Conservation (phyloP, 1,284 basidiomycete species). For the Cerrena zonata region DNA sequence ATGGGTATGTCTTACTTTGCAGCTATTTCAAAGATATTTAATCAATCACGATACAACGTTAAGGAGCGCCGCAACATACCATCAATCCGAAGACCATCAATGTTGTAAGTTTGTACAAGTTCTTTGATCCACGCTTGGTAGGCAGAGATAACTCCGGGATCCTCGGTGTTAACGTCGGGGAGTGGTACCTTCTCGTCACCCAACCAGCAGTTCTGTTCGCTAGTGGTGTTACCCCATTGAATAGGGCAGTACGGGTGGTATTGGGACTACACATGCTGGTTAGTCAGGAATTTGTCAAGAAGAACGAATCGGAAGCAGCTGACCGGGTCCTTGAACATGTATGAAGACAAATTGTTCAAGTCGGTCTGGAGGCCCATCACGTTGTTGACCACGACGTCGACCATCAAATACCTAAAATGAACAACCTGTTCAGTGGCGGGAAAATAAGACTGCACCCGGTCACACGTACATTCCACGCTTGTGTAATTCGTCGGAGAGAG, state of each 20-base stretch:
- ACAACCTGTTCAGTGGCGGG: background rate
- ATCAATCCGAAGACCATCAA: slow-evolving; percentile 77
- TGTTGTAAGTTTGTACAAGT: slow-evolving; percentile 58
- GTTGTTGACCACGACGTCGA: slow-evolving; percentile 76
- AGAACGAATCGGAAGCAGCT: slow-evolving; percentile 7
- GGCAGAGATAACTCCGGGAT: slow-evolving; percentile 50
- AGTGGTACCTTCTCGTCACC: slow-evolving; percentile 65
- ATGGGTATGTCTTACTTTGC: slow-evolving; percentile 41
- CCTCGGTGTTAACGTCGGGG: slow-evolving; percentile 70
- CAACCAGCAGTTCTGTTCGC: slow-evolving; percentile 72
- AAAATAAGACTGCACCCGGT: background rate
- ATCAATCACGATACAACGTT: background rate
- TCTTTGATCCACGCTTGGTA: slow-evolving; percentile 60
- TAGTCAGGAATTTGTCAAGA: slow-evolving; percentile 2
- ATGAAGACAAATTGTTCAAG: slow-evolving; percentile 52
- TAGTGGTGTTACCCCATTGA: slow-evolving; percentile 56
- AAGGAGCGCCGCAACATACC: slow-evolving; percentile 23
- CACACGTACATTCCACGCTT: slow-evolving; percentile 56
- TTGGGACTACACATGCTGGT: slow-evolving; percentile 31
- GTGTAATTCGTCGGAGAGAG: slow-evolving; percentile 62
- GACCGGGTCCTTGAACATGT: slow-evolving; percentile 58
- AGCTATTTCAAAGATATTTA: slow-evolving; percentile 12
- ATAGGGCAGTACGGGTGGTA: slow-evolving; percentile 72
- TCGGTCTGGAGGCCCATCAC: slow-evolving; percentile 53
- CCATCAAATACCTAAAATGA: slow-evolving; percentile 59